Base-by-base conservation (phyloP, 257 asterid genomes). In the Lycium barbarum region DNA sequence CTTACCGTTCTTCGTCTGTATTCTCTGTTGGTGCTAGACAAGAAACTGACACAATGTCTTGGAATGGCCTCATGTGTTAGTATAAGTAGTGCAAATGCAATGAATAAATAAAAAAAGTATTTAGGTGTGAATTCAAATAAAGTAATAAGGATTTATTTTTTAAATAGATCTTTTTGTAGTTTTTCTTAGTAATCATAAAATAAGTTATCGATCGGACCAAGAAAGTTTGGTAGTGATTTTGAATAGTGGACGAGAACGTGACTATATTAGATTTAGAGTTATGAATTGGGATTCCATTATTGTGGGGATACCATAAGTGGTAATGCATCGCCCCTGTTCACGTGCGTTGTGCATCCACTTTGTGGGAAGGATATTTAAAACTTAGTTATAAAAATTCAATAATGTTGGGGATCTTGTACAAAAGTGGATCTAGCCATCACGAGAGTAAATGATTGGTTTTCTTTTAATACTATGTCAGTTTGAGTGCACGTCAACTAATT, bases 341-440 rank as follows among this genome's bases (percentile, higher is more conserved):
- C 81, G 14, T 74, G 81, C 10, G 10, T 49, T 47, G 81, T 49
- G 43, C 61, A 74, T 49, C 81, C 81, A 74, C 62, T 47, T 74
- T 74, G 81, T 49, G 10, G 81, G 62, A 49, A 74, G 7, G 43
- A 74, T 74, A 74, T 74, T 20, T 49, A 12, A 47, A 74, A 22
- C 58, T 74, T 74, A 11, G 13, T 51, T 49, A 74, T 68, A 36
- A 68, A 14, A 45, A 74, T 49, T 22, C 13, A 74, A 12, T 49
- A 74, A 49, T 49, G 45, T 74, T 74, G 62, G 62, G 22, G 43
- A 74, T 73, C 5, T 12, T 49, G 22, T 74, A 49, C 81, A 13
- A 20, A 22, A 47, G 43, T 47, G 59, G 8, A 72, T 20, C 59
- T 47, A 47, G 22, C 20, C 62, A 74, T 74, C 62, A 49, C 62